Evolutionary conservation across 352 stramenopile species (phyloP).

Genomic region (Phytopythium ostracodes): DNA sequence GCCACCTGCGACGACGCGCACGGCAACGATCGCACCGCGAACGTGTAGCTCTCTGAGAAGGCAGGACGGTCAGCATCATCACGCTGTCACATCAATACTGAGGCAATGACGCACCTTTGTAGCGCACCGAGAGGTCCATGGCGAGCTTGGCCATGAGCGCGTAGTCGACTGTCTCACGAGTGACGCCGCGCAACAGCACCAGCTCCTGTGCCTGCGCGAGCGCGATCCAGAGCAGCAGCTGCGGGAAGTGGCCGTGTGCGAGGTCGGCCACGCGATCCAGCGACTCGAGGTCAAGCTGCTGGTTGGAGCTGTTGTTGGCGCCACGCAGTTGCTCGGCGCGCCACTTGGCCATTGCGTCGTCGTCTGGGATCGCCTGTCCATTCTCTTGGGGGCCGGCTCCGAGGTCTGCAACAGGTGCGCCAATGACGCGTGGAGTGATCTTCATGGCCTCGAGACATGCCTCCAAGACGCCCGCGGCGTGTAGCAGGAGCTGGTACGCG

Average conservation of each 20-base stretch:
- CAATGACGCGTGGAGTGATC: constrained; percentile 23
- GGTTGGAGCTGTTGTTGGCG: constrained; percentile 5
- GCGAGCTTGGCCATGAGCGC: constrained; percentile 62
- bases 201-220: constrained; percentile 66
- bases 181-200: constrained; percentile 56
- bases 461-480: constrained; percentile 49
- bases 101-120: constrained; percentile 23
- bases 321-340: constrained; percentile 35
- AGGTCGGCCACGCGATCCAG: constrained; percentile 53
- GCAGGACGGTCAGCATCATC: constrained; percentile 5
- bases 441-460: constrained; percentile 43
- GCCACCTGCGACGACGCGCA: constrained; percentile 33
- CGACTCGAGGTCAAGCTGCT: constrained; percentile 24
- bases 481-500: constrained; percentile 59
- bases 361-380: constrained; percentile 12
- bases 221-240: constrained; percentile 51
- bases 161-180: constrained; percentile 55
- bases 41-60: constrained; percentile 24
- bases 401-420: constrained; percentile 29
- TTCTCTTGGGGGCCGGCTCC: background rate
- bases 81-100: background rate
- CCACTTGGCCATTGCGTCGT: constrained; percentile 54
- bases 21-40: constrained; percentile 26
- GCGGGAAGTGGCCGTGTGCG: constrained; percentile 35
- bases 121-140: constrained; percentile 50